Evolutionary conservation across 1,284 basidiomycete genomes (phyloP).

Genomic region (Sporisorium scitamineum): DNA sequence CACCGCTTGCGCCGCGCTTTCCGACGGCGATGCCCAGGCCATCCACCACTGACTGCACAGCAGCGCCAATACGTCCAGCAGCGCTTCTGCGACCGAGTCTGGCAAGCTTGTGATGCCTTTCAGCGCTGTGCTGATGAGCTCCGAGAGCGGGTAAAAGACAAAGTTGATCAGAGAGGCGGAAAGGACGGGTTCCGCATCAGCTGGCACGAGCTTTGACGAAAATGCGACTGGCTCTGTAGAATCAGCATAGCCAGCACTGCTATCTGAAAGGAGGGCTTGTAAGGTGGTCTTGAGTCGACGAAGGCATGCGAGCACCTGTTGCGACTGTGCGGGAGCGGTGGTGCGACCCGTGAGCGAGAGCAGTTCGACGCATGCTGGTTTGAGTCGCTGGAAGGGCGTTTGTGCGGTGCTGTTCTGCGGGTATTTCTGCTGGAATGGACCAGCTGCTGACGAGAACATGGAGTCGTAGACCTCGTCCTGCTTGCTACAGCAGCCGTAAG

Average conservation of each 20-base stretch:
- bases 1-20: background rate
- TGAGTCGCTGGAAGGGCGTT: conserved; percentile 48
- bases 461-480: background rate
- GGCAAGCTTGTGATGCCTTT: conserved; percentile 45
- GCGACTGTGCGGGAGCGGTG: background rate
- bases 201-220: background rate
- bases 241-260: background rate
- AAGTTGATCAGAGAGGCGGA: conserved; percentile 58
- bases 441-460: conserved; percentile 29
- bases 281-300: conserved; percentile 26
- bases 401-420: background rate
- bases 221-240: background rate
- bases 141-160: conserved; percentile 64
- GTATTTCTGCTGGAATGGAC: conserved; percentile 17
- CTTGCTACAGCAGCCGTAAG: background rate
- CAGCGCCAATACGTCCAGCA: conserved; percentile 39
- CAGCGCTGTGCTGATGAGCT: conserved; percentile 50
- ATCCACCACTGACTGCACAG: conserved; percentile 63
- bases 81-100: conserved; percentile 37
- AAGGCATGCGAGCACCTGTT: conserved; percentile 18
- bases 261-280: background rate
- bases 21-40: too few species aligned
- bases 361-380: conserved; percentile 58
- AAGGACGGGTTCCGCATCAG: conserved; percentile 8
- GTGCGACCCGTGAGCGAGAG: conserved; percentile 32